Evolutionary conservation across 352 stramenopile genomes (phyloP).

Genomic region (Phytophthora pluvialis): DNA sequence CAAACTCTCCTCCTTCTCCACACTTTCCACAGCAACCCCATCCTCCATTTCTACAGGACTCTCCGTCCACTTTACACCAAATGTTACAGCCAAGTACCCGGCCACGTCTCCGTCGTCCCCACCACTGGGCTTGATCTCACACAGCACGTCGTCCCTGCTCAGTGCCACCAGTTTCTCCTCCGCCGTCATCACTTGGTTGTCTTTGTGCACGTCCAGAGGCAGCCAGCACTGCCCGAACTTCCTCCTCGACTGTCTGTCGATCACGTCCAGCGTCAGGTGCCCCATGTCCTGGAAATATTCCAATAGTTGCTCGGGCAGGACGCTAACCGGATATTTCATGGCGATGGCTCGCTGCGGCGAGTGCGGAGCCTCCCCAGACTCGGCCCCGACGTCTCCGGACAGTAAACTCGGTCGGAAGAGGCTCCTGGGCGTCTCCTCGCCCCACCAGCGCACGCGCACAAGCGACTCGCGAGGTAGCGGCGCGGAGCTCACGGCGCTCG

Average conservation of each 20-base stretch:
- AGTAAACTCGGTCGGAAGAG: constrained; percentile 53
- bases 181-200: constrained; percentile 10
- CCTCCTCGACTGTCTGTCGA: constrained; percentile 52
- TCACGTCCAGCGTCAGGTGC: constrained; percentile 65
- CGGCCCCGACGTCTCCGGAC: not conserved
- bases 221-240: constrained; percentile 47
- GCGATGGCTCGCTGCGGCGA: constrained; percentile 31
- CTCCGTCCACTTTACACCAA: constrained; percentile 33
- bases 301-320: constrained; percentile 39
- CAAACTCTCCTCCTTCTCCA: not conserved
- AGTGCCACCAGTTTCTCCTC: constrained; percentile 42
- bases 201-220: constrained; percentile 18
- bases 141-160: constrained; percentile 39
- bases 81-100: constrained; percentile 43
- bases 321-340: constrained; percentile 57
- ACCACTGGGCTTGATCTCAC: constrained; percentile 40
- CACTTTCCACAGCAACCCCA: not conserved
- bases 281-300: constrained; percentile 70
- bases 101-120: constrained; percentile 18
- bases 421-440: constrained; percentile 47
- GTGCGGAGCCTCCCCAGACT: constrained; percentile 4
- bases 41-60: constrained; percentile 1
- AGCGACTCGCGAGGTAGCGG: constrained; percentile 43
- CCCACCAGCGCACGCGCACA: constrained; percentile 68
- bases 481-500: constrained; percentile 36